Percentiles rank a stretch among this genome's conserved stretches.
Conservation (phyloP, 2,329 filamentous ascomycete species). For the Colletotrichum agaves region DNA sequence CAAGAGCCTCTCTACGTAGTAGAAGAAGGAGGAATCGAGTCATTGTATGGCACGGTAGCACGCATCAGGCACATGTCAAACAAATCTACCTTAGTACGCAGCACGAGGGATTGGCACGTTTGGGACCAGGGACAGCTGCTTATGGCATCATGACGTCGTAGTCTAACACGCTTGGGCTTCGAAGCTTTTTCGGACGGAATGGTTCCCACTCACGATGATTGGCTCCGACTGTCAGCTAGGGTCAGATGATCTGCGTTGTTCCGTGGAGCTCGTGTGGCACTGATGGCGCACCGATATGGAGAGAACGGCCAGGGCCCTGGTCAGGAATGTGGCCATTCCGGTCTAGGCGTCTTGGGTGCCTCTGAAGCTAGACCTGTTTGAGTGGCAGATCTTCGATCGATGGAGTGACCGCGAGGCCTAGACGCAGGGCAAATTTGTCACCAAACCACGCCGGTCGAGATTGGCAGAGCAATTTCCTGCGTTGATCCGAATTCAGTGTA, state of each 20-base stretch:
- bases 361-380: slow-evolving; percentile 25
- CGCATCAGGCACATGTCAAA: slow-evolving; percentile 22
- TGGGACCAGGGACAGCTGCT: neutral
- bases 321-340: slow-evolving; percentile 39
- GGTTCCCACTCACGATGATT: slow-evolving; percentile 2
- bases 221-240: slow-evolving; percentile 5
- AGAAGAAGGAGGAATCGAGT: slow-evolving; percentile 16
- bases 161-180: slow-evolving; percentile 17
- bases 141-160: slow-evolving; percentile 32
- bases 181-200: slow-evolving; percentile 6
- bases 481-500: slow-evolving; percentile 32
- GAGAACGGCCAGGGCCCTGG: slow-evolving; percentile 25
- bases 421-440: slow-evolving; percentile 34
- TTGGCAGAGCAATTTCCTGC: slow-evolving; percentile 24
- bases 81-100: slow-evolving; percentile 15
- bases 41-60: slow-evolving; percentile 10
- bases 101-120: neutral
- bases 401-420: slow-evolving; percentile 22
- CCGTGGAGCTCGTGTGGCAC: slow-evolving; percentile 27
- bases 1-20: neutral
- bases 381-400: slow-evolving; percentile 37
- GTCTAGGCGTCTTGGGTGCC: slow-evolving; percentile 39
- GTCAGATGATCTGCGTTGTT: slow-evolving; percentile 33
- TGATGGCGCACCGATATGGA: slow-evolving; percentile 30
- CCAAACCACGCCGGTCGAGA: slow-evolving; percentile 8